phyloP scores from a whole-genome alignment of 805 yeast species.

The Barnettozyma populi region DNA sequence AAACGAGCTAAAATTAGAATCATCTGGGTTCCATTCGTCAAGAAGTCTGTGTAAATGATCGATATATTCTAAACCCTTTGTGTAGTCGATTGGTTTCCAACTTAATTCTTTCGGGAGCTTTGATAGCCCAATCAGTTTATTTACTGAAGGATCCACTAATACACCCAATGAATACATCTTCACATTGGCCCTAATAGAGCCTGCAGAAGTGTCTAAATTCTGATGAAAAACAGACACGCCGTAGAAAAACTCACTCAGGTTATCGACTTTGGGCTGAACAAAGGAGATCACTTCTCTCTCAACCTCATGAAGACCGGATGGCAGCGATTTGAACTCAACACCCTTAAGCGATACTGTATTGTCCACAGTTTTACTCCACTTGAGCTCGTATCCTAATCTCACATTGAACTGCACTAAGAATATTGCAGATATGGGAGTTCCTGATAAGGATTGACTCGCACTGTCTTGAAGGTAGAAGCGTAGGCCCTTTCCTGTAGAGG shows the following conservation, averaged over 20 bases:
- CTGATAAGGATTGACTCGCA: slow-evolving; percentile 1
- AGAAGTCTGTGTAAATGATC: slow-evolving; percentile 30
- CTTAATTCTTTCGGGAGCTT: slow-evolving; percentile 3
- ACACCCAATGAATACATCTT: slow-evolving; percentile 64
- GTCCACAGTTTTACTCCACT: slow-evolving; percentile 35
- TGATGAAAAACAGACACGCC: slow-evolving; percentile 52
- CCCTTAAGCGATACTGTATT: slow-evolving; percentile 31
- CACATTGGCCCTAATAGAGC: slow-evolving; percentile 38
- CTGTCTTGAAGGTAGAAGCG: slow-evolving; percentile 9
- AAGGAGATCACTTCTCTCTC: slow-evolving; percentile 50
- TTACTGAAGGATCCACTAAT: slow-evolving; percentile 39
- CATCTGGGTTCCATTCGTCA: slow-evolving; percentile 13
- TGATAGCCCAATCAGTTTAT: slow-evolving; percentile 13
- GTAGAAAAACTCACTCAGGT: slow-evolving; percentile 26
- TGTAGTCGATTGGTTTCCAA: slow-evolving; percentile 39
- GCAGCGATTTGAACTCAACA: slow-evolving; percentile 59
- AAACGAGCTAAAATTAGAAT: slow-evolving; percentile 20
- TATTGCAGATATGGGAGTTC: slow-evolving; percentile 34
- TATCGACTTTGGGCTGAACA: slow-evolving; percentile 28
- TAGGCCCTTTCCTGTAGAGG: slow-evolving; percentile 3
- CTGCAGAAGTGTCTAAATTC: slow-evolving; percentile 35
- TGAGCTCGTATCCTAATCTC: slow-evolving; percentile 42
- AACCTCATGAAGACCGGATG: slow-evolving; percentile 60
- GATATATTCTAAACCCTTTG: slow-evolving; percentile 40
- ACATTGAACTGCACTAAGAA: slow-evolving; percentile 50